Evolutionary conservation across 2,329 filamentous ascomycete species (phyloP).

Genomic region (Bisporella sp.): DNA sequence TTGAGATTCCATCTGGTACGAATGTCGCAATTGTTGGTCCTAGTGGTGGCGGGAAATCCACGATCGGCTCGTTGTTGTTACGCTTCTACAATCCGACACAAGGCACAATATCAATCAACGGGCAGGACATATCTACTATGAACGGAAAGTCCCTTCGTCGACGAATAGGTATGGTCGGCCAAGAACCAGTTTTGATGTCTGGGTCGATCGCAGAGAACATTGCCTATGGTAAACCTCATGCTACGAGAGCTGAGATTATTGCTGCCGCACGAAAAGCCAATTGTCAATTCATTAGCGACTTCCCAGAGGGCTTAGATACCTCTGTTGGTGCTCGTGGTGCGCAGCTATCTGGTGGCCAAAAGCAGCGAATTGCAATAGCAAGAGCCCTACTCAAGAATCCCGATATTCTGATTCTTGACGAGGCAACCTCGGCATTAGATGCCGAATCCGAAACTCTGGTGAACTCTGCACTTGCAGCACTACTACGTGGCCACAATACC

Average conservation of each 20-base stretch:
- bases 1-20: constrained; percentile 85
- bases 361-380: constrained; percentile 96
- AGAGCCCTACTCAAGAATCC: constrained; percentile 91
- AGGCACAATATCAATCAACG: constrained; percentile 77
- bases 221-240: constrained; percentile 77
- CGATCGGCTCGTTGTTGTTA: constrained; percentile 83
- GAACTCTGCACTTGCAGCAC: constrained; percentile 75
- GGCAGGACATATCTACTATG: constrained; percentile 74
- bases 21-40: constrained; percentile 97
- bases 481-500: constrained; percentile 83
- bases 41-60: constrained; percentile 93
- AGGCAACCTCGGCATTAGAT: constrained; percentile 91
- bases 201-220: constrained; percentile 86
- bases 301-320: constrained; percentile 92
- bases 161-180: constrained; percentile 89
- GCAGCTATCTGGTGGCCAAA: constrained; percentile 92
- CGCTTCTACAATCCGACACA: constrained; percentile 82
- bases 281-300: constrained; percentile 93
- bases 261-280: constrained; percentile 86
- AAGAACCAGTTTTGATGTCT: constrained; percentile 90
- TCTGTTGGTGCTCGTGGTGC: constrained; percentile 87
- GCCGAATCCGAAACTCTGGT: constrained; percentile 96
- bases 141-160: constrained; percentile 90
- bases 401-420: constrained; percentile 93
- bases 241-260: constrained; percentile 74